Conservation (phyloP, 176 grass and related monocot genomes). For the Thalia dealbata region DNA sequence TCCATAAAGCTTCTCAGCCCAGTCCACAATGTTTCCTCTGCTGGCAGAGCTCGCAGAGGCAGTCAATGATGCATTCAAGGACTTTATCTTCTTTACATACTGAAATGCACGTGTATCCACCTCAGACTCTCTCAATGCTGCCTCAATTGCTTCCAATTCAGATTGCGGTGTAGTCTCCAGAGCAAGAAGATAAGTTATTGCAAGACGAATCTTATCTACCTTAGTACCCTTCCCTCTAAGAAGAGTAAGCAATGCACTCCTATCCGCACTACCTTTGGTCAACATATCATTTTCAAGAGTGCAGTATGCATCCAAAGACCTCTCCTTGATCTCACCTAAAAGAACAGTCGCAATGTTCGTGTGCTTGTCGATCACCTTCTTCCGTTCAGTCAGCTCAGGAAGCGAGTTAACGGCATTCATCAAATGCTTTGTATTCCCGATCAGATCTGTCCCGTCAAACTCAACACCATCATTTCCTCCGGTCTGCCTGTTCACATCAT, state of each 20-base stretch:
- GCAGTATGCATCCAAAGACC: slow-evolving; percentile 69
- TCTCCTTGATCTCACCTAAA: slow-evolving; percentile 82
- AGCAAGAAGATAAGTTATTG: slow-evolving; percentile 80
- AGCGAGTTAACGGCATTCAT: slow-evolving; percentile 94
- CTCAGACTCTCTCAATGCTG: slow-evolving; percentile 58
- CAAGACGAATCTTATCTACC: slow-evolving; percentile 80
- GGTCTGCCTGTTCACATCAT: slow-evolving; percentile 78
- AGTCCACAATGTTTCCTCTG: slow-evolving; percentile 83
- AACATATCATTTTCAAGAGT: slow-evolving; percentile 82
- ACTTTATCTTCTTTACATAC: slow-evolving; percentile 89
- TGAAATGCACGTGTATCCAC: slow-evolving; percentile 75
- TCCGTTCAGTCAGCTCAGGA: slow-evolving; percentile 71
- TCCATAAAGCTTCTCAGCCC: slow-evolving; percentile 95
- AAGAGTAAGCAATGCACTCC: slow-evolving; percentile 45
- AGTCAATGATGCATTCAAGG: slow-evolving; percentile 67
- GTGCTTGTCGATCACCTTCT: slow-evolving; percentile 95
- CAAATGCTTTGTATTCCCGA: slow-evolving; percentile 85
- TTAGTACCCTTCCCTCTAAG: slow-evolving; percentile 79
- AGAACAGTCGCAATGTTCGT: slow-evolving; percentile 76
- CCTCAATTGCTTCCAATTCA: slow-evolving; percentile 74
- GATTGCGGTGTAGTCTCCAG: slow-evolving; percentile 48
- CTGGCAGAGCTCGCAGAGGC: slow-evolving; percentile 63
- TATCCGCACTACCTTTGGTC: slow-evolving; percentile 54
- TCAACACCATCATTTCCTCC: slow-evolving; percentile 61
- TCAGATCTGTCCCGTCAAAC: slow-evolving; percentile 84